Evolutionary conservation across 148 eudicot genomes (phyloP).

Genomic region (Silene uniflora): DNA sequence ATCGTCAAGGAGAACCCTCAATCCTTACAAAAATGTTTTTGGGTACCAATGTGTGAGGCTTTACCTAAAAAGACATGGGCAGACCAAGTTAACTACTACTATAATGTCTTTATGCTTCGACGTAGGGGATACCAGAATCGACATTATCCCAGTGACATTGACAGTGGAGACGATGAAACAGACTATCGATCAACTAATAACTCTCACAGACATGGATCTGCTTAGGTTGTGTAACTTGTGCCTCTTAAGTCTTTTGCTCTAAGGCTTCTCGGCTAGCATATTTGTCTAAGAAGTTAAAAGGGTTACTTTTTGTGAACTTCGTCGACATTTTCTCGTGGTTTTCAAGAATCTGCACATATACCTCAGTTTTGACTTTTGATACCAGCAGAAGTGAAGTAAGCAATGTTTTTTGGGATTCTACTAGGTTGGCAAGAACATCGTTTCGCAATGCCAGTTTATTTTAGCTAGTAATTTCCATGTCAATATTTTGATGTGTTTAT

Average conservation of each 20-base stretch:
- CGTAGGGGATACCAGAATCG: constrained; percentile 73
- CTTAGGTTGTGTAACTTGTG: constrained; percentile 27
- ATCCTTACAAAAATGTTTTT: constrained; percentile 46
- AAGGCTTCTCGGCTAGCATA: constrained; percentile 23
- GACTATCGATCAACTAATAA: constrained; percentile 35
- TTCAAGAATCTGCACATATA: constrained; percentile 28
- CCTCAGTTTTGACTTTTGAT: constrained; percentile 24
- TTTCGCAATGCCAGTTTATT: constrained; percentile 4
- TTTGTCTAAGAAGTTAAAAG: not conserved
- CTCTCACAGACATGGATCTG: constrained; percentile 24
- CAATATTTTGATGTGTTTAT: not conserved
- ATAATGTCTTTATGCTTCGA: constrained; percentile 62
- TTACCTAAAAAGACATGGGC: constrained; percentile 48
- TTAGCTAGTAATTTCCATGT: not conserved
- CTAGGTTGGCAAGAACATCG: constrained; percentile 14
- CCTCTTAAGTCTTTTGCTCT: constrained; percentile 43
- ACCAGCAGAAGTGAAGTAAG: constrained; percentile 13
- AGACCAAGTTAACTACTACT: constrained; percentile 76
- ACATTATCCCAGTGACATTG: constrained; percentile 38
- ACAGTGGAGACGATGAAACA: constrained; percentile 82
- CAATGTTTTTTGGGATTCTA: not conserved
- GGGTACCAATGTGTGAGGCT: constrained; percentile 43
- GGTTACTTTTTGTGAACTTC: constrained; percentile 1
- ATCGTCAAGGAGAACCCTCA: constrained; percentile 54
- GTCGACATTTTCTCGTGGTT: not conserved